Percentiles rank a stretch among this genome's conserved stretches.
These are phyloP conservation scores for Setomelanomma holmii DNA, from an alignment of 2,329 filamentous ascomycete species.

Conservation along the genomic window DNA sequence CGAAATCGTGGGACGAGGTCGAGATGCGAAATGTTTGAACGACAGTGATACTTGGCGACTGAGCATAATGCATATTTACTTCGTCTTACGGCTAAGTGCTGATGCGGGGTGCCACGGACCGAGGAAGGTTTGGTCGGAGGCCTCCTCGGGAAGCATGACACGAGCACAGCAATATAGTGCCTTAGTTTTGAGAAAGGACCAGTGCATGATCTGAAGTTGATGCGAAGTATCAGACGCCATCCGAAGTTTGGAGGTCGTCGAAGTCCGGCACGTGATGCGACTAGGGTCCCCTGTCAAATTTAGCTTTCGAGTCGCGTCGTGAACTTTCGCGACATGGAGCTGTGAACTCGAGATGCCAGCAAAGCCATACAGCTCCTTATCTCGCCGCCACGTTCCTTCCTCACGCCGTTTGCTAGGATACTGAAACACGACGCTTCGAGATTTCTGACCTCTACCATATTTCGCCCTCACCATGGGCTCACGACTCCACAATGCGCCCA, in stretches of 20 bases:
- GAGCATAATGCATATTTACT: background rate
- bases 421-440: no score
- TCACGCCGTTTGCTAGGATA: no score
- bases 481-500: conserved; percentile 91
- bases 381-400: conserved; percentile 5
- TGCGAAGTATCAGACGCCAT: background rate
- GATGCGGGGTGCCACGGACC: background rate
- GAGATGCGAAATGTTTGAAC: no score
- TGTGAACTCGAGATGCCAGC: conserved; percentile 31
- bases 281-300: conserved; percentile 29
- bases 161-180: no score
- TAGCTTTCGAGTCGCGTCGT: conserved; percentile 35
- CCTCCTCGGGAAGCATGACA: no score
- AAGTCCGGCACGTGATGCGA: conserved; percentile 40
- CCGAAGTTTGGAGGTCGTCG: no score
- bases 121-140: no score
- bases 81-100: background rate
- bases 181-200: no score
- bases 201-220: no score
- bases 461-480: conserved; percentile 62
- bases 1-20: background rate
- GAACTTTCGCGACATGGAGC: conserved; percentile 39
- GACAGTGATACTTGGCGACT: background rate
- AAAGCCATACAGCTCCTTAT: conserved; percentile 21
- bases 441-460: background rate